A percentile compares a stretch with the other conserved stretches of the same genome.
phyloP scores from a whole-genome alignment of 345 rosid genomes.

The Dovyalis caffra region DNA sequence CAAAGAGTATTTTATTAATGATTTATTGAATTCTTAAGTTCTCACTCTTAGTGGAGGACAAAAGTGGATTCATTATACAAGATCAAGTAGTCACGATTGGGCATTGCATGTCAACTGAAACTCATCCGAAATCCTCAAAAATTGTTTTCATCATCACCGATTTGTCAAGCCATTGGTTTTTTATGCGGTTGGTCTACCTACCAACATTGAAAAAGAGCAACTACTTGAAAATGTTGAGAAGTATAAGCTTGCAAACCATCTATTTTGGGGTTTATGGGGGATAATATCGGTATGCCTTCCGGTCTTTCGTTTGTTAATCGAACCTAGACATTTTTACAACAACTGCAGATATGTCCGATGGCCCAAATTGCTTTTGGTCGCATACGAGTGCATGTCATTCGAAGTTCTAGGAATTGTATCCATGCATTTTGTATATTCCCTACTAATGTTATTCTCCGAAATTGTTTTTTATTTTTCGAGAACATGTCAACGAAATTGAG shows the following conservation, averaged over 20 bases:
- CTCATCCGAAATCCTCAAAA: neutral
- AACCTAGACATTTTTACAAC: neutral
- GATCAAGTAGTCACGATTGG: neutral
- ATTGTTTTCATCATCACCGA: neutral
- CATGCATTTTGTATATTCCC: neutral
- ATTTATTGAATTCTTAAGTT: neutral
- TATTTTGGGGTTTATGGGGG: constrained; percentile 39
- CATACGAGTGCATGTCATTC: neutral
- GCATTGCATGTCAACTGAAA: neutral
- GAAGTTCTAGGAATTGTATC: neutral
- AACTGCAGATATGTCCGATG: neutral
- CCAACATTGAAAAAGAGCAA: constrained; percentile 15
- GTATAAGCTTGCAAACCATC: constrained; percentile 29
- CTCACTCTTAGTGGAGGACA: neutral
- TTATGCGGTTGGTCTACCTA: constrained; percentile 20
- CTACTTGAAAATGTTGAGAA: constrained; percentile 27
- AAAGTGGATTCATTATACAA: neutral
- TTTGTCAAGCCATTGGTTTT: neutral
- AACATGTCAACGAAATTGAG: constrained; percentile 25
- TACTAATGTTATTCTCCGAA: neutral
- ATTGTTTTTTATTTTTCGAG: constrained; percentile 12
- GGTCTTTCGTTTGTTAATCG: constrained; percentile 1
- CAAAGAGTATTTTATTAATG: neutral
- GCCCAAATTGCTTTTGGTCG: neutral
- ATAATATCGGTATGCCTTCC: constrained; percentile 28